A percentile compares a stretch with the other conserved stretches of the same genome.
Conservation (phyloP, 2,329 filamentous ascomycete genomes). For the Fusarium sororula region DNA sequence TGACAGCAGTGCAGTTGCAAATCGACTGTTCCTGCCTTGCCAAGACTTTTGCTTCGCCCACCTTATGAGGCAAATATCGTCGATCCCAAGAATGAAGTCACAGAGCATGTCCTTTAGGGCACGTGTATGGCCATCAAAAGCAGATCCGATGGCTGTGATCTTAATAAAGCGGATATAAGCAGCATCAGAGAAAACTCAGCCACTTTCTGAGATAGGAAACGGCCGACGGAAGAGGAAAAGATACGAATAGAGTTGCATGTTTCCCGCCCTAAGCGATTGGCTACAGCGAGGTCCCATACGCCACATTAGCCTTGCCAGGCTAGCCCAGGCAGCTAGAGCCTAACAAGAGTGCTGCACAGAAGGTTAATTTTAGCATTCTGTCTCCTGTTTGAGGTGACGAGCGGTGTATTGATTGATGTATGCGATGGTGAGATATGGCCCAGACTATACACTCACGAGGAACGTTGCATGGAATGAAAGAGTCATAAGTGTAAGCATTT, state of each 20-base stretch:
- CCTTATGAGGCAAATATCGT: background rate
- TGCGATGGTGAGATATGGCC: background rate
- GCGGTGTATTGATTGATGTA: background rate
- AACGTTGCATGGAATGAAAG: background rate
- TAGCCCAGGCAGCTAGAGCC: background rate
- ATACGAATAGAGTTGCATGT: slow-evolving; percentile 5
- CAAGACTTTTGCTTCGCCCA: background rate
- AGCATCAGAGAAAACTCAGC: background rate
- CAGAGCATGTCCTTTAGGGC: background rate
- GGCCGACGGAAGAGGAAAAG: background rate
- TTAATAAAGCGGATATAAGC: background rate
- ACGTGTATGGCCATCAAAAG: background rate
- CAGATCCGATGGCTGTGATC: background rate
- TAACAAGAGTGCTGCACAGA: background rate
- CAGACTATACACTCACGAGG: background rate
- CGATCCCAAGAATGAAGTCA: slow-evolving; percentile 2
- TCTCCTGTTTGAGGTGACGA: background rate
- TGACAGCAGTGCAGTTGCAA: background rate
- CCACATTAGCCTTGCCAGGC: background rate
- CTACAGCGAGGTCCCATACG: background rate
- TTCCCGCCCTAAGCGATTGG: slow-evolving; percentile 5
- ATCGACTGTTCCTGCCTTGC: background rate
- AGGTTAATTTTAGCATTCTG: slow-evolving; percentile 11
- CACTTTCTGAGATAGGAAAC: background rate
- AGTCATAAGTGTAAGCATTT: background rate